These are phyloP conservation scores for Arachis hypogaea DNA, from an alignment of 306 rosid species.

Conservation along the genomic window DNA sequence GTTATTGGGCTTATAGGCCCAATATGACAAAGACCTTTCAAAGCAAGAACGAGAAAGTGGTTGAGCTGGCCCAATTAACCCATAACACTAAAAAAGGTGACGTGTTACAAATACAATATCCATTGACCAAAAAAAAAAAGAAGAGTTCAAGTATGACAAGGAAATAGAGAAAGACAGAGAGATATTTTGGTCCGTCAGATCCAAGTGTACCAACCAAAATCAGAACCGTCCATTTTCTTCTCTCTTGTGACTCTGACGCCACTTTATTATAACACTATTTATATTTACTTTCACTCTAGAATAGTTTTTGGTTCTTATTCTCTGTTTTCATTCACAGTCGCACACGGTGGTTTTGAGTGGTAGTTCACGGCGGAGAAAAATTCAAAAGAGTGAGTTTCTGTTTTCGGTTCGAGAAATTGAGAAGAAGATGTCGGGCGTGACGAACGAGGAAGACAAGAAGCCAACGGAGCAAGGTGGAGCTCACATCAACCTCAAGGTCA, in stretches of 20 bases:
- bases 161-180: background rate
- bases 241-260: background rate
- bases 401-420: background rate
- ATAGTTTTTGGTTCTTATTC: too few relatives aligned
- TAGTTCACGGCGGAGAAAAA: background rate
- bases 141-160: background rate
- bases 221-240: slow-evolving; percentile 17
- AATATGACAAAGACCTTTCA: background rate
- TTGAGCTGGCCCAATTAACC: background rate
- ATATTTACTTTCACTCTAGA: background rate
- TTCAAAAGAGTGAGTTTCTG: background rate
- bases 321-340: background rate
- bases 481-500: slow-evolving; percentile 73
- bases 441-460: slow-evolving; percentile 60
- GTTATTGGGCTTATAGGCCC: too few relatives aligned
- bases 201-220: background rate
- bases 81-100: background rate
- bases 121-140: background rate
- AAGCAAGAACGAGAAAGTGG: background rate
- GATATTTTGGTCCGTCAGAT: slow-evolving; percentile 9
- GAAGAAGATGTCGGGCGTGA: slow-evolving; percentile 52
- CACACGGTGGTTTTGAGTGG: background rate
- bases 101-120: background rate
- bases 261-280: background rate
- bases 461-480: slow-evolving; percentile 55